phyloP scores from a whole-genome alignment of 2,329 filamentous ascomycete genomes.

The Thielaviopsis populi region DNA sequence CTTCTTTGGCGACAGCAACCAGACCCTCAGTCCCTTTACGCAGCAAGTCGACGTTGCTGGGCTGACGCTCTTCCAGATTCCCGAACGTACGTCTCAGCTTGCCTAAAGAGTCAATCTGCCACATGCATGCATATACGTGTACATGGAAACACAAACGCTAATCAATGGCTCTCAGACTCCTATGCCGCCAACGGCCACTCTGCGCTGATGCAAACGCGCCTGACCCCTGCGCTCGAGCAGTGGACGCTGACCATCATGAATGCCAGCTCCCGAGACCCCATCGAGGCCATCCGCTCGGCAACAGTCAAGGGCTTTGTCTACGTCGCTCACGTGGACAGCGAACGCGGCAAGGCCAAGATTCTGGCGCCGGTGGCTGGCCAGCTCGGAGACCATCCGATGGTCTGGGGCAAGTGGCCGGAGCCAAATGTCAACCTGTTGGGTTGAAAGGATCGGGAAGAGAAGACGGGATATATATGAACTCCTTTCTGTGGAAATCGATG shows the following conservation, averaged over 20 bases:
- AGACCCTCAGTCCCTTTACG: conserved; percentile 72
- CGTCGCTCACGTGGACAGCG: conserved; percentile 78
- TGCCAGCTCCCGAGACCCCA: conserved; percentile 51
- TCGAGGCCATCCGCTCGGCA: conserved; percentile 61
- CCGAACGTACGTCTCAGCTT: conserved; percentile 35
- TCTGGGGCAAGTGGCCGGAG: conserved; percentile 80
- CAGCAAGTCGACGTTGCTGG: conserved; percentile 68
- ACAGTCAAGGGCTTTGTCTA: conserved; percentile 88
- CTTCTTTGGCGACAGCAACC: conserved; percentile 72
- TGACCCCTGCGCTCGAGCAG: conserved; percentile 57
- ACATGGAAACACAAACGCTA: conserved; percentile 14
- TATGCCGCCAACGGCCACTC: conserved; percentile 24
- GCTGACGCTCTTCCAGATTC: conserved; percentile 56
- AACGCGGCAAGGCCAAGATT: conserved; percentile 64
- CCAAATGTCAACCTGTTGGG: conserved; percentile 63
- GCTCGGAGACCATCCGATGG: conserved; percentile 61
- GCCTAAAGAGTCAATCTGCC: too few species aligned
- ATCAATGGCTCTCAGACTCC: conserved; percentile 19
- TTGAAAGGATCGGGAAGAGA: conserved; percentile 19
- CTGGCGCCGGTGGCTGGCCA: conserved; percentile 72
- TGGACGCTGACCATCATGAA: conserved; percentile 75
- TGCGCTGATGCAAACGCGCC: conserved; percentile 48
- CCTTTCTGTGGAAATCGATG: not conserved
- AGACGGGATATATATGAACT: not conserved
- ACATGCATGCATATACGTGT: not conserved